Evolutionary conservation across 2,329 filamentous ascomycete genomes (phyloP).

Genomic region (Paraphaeosphaeria sporulosa): DNA sequence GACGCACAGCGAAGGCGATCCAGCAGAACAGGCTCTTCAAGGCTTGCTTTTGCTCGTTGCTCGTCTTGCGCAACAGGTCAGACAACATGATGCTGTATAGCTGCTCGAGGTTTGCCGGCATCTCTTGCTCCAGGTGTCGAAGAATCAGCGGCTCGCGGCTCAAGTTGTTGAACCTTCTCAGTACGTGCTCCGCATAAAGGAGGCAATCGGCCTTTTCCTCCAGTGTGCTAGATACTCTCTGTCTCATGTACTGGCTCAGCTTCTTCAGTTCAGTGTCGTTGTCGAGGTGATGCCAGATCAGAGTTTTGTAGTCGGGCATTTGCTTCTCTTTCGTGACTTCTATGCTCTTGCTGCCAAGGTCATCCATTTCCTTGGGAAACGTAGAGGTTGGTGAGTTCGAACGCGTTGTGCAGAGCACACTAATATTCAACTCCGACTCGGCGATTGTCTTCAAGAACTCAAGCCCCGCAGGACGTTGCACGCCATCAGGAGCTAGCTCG

Average conservation of each 20-base stretch:
- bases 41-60: not conserved
- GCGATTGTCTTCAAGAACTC: constrained; percentile 2
- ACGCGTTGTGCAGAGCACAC: constrained; percentile 7
- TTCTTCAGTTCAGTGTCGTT: constrained; percentile 4
- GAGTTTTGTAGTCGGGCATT: constrained; percentile 4
- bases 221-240: constrained; percentile 3
- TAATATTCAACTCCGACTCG: constrained; percentile 3
- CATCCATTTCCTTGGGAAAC: not conserved
- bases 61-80: constrained; percentile 4
- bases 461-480: not conserved
- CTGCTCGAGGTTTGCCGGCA: constrained; percentile 2
- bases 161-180: constrained; percentile 8
- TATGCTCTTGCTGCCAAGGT: not conserved
- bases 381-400: not conserved
- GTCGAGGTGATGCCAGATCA: constrained; percentile 10
- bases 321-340: constrained; percentile 5
- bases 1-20: constrained; percentile 5
- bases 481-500: constrained; percentile 7
- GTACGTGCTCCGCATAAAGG: constrained; percentile 5
- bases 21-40: constrained; percentile 7
- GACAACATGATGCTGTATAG: constrained; percentile 4
- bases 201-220: constrained; percentile 10
- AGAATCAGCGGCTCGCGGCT: constrained; percentile 8
- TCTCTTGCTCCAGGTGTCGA: constrained; percentile 8
- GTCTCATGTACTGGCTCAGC: constrained; percentile 12